Percentiles rank a stretch among this genome's conserved stretches.
Evolutionary conservation across 2,329 filamentous ascomycete species (phyloP).

Genomic region (Exserohilum turcica): DNA sequence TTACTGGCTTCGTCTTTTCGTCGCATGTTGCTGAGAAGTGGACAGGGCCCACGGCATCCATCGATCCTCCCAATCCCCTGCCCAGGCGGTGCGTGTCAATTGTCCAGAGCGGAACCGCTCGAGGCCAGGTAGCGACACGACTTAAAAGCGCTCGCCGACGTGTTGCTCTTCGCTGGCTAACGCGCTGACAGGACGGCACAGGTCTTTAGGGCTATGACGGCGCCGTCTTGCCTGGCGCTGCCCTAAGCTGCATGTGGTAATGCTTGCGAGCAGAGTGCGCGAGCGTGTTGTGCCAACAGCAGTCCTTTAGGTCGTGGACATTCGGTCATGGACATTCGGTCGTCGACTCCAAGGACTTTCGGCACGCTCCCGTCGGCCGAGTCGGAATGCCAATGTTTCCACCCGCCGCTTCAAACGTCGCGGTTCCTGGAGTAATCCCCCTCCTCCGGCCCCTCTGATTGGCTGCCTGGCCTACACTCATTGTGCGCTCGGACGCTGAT

Average conservation of each 20-base stretch:
- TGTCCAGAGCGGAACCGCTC: too few relatives aligned
- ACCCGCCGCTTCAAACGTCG: slow-evolving; percentile 14
- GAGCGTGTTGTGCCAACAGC: slow-evolving; percentile 5
- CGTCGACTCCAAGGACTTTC: slow-evolving; percentile 4
- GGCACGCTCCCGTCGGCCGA: slow-evolving; percentile 14
- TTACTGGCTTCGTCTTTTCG: too few relatives aligned
- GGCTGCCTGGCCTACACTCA: slow-evolving; percentile 6
- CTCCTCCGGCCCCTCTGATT: slow-evolving; percentile 18
- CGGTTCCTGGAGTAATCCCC: slow-evolving; percentile 14
- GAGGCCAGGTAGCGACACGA: slow-evolving; percentile 18
- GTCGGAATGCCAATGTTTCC: slow-evolving; percentile 15
- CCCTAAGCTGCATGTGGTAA: slow-evolving; percentile 21
- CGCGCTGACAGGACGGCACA: slow-evolving; percentile 7
- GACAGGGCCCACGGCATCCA: too few relatives aligned
- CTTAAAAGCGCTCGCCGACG: background rate
- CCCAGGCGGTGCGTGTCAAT: too few relatives aligned
- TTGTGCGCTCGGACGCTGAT: slow-evolving; percentile 14
- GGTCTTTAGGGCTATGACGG: slow-evolving; percentile 3
- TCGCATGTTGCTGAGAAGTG: too few relatives aligned
- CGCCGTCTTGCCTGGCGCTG: slow-evolving; percentile 10
- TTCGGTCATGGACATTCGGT: slow-evolving; percentile 9
- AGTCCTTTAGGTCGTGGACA: slow-evolving; percentile 14
- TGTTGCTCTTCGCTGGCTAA: background rate
- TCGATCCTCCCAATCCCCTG: too few relatives aligned
- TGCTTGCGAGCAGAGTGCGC: slow-evolving; percentile 30